Percentiles rank a stretch among this genome's conserved stretches.
Conservation (phyloP, 2,329 filamentous ascomycete genomes). For the Drechslera avenae region DNA sequence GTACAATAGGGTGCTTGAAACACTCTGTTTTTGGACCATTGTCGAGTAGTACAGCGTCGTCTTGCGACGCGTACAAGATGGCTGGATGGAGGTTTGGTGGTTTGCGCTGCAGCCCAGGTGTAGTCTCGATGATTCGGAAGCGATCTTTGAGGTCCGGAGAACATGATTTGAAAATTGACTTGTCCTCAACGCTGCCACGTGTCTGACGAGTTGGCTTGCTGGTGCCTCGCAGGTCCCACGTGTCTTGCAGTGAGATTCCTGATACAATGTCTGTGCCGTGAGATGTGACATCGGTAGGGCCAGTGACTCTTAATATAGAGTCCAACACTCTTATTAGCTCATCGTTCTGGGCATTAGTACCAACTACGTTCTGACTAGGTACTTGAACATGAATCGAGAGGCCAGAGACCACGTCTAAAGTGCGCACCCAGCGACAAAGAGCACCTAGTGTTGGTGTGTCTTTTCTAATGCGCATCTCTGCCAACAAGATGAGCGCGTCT, state of each 20-base stretch:
- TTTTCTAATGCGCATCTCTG: slow-evolving; percentile 71
- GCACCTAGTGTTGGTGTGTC: slow-evolving; percentile 71
- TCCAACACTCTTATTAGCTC: slow-evolving; percentile 65
- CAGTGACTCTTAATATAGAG: slow-evolving; percentile 66
- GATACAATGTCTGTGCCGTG: slow-evolving; percentile 32
- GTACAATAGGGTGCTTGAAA: slow-evolving; percentile 66
- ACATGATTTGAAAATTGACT: slow-evolving; percentile 49
- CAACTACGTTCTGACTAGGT: slow-evolving; percentile 39
- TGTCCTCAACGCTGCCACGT: slow-evolving; percentile 65
- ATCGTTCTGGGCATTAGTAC: slow-evolving; percentile 55
- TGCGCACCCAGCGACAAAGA: slow-evolving; percentile 73
- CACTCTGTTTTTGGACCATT: slow-evolving; percentile 56
- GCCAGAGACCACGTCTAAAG: slow-evolving; percentile 71
- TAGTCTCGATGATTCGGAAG: slow-evolving; percentile 68
- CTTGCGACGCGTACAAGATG: slow-evolving; percentile 65
- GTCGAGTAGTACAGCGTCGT: slow-evolving; percentile 61
- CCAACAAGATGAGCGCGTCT: slow-evolving; percentile 68
- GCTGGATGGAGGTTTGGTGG: slow-evolving; percentile 71
- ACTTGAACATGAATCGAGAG: slow-evolving; percentile 61
- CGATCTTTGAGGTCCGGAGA: slow-evolving; percentile 29
- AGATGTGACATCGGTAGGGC: slow-evolving; percentile 59
- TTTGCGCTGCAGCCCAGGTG: slow-evolving; percentile 64
- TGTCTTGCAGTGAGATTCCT: slow-evolving; percentile 62
- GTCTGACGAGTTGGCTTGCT: slow-evolving; percentile 52
- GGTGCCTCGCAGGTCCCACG: slow-evolving; percentile 63